A percentile compares a stretch with the other conserved stretches of the same genome.
These are phyloP conservation scores for Orbilia javanica DNA, from an alignment of 2,329 filamentous ascomycete genomes.

Conservation along the genomic window DNA sequence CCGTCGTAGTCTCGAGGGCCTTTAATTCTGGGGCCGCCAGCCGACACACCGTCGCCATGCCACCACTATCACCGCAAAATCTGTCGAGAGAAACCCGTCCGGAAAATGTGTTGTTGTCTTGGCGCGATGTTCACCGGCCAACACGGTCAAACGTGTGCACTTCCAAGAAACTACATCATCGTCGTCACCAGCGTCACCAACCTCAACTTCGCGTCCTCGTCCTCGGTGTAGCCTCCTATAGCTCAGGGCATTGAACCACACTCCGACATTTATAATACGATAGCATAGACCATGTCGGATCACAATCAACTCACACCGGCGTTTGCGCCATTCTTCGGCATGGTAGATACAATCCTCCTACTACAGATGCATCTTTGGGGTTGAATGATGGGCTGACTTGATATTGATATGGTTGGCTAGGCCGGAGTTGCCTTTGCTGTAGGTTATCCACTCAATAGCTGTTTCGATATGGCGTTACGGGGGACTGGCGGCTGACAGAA, in stretches of 20 bases:
- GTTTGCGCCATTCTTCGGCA: slow-evolving; percentile 57
- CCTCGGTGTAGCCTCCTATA: background rate
- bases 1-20: background rate
- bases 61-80: background rate
- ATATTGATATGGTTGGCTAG: slow-evolving; percentile 1
- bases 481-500: background rate
- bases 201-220: slow-evolving; percentile 16
- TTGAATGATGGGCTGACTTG: slow-evolving; percentile 14
- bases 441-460: slow-evolving; percentile 27
- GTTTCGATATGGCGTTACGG: background rate
- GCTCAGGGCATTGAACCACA: background rate
- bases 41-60: background rate
- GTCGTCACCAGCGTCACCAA: slow-evolving; percentile 11
- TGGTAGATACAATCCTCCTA: slow-evolving; percentile 32
- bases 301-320: slow-evolving; percentile 53
- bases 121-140: slow-evolving; percentile 4
- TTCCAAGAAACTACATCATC: slow-evolving; percentile 16
- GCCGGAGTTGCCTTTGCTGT: slow-evolving; percentile 55
- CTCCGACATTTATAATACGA: background rate
- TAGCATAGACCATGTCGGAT: slow-evolving; percentile 29
- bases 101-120: slow-evolving; percentile 16
- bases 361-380: background rate
- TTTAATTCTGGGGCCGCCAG: background rate
- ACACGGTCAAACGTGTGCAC: slow-evolving; percentile 22
- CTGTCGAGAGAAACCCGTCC: background rate